Percentiles rank a stretch among this genome's conserved stretches.
These are phyloP conservation scores for Suhomyces sp. DNA, from an alignment of 805 yeast species.

Conservation along the genomic window DNA sequence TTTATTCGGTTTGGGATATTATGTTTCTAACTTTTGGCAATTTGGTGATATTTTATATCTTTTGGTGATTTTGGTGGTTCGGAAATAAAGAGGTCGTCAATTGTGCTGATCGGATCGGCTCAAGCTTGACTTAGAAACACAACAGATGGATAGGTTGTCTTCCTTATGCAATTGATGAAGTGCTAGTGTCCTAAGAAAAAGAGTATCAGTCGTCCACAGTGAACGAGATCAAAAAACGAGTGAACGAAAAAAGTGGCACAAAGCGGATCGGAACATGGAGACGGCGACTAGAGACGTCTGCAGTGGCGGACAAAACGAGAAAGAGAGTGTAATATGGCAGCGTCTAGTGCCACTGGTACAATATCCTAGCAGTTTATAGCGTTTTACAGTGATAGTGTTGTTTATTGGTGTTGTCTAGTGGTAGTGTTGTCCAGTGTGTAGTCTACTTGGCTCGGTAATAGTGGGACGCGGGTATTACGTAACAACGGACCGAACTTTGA, in stretches of 20 bases:
- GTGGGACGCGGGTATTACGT: not conserved
- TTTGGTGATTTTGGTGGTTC: too few relatives aligned
- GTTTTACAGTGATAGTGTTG: too few relatives aligned
- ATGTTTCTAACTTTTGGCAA: too few relatives aligned
- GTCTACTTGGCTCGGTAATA: too few relatives aligned
- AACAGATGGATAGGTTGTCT: not conserved
- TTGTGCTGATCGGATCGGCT: not conserved
- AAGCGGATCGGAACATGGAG: not conserved
- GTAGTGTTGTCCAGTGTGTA: too few relatives aligned
- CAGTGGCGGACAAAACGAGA: too few relatives aligned
- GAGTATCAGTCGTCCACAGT: not conserved
- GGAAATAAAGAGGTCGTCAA: not conserved
- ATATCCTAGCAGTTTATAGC: too few relatives aligned
- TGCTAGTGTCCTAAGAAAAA: not conserved
- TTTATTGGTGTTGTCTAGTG: too few relatives aligned
- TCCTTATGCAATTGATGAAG: not conserved
- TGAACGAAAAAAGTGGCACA: slow-evolving; percentile 3
- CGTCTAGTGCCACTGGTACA: too few relatives aligned
- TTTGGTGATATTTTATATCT: too few relatives aligned
- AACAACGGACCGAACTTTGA: not conserved
- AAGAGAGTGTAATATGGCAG: too few relatives aligned
- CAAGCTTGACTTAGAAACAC: not conserved
- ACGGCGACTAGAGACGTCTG: too few relatives aligned
- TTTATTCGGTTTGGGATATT: not conserved
- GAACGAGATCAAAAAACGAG: slow-evolving; percentile 1